Percentiles rank a stretch among this genome's conserved stretches.
phyloP scores from a whole-genome alignment of 345 rosid species.

The Orychophragmus violaceus region DNA sequence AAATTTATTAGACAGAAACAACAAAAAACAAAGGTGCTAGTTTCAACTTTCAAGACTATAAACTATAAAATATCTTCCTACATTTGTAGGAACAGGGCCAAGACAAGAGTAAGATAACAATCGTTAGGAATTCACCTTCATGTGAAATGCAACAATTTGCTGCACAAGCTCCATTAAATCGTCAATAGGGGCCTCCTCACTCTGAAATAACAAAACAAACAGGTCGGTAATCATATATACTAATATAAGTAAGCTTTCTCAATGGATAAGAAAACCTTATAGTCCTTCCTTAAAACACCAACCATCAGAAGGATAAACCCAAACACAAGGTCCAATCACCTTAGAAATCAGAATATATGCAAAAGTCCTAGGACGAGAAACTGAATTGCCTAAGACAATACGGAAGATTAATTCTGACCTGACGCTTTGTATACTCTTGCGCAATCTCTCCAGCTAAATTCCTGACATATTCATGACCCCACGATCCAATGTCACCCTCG shows the following conservation, averaged over 20 bases:
- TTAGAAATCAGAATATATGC: background rate
- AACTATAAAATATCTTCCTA: background rate
- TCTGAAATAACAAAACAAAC: slow-evolving; percentile 32
- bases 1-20: background rate
- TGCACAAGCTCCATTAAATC: slow-evolving; percentile 82
- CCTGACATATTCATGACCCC: slow-evolving; percentile 98
- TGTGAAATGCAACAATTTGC: slow-evolving; percentile 87
- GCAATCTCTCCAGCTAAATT: slow-evolving; percentile 90
- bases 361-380: background rate
- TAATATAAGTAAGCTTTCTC: background rate
- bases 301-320: background rate
- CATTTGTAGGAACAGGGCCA: background rate
- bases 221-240: background rate
- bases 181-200: slow-evolving; percentile 50
- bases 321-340: background rate
- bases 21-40: background rate
- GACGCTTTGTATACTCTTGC: slow-evolving; percentile 66
- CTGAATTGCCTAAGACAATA: background rate
- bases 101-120: background rate
- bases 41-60: background rate
- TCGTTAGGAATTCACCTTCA: slow-evolving; percentile 49
- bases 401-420: slow-evolving; percentile 39
- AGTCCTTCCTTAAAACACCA: slow-evolving; percentile 3
- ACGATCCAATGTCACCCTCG: slow-evolving; percentile 87
- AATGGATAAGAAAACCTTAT: background rate